Conservation (phyloP, 495 filamentous ascomycete genomes). For the Penicillium bovifimosum region DNA sequence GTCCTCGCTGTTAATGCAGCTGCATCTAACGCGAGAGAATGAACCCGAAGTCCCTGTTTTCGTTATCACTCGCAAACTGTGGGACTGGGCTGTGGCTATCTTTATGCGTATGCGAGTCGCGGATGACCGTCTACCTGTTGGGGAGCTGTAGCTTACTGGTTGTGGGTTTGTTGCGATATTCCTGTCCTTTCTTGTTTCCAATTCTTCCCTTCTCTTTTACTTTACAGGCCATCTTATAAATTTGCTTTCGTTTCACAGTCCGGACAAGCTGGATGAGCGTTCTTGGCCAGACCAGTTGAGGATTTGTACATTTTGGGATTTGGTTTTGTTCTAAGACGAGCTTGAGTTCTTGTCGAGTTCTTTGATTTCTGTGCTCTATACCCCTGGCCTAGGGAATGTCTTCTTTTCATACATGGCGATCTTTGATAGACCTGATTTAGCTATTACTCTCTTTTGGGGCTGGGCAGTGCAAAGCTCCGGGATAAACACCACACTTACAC, state of each 20-base stretch:
- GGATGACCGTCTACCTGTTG: constrained; percentile 20
- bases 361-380: background rate
- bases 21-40: constrained; percentile 61
- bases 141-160: constrained; percentile 19
- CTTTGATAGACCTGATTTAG: constrained; percentile 18
- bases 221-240: constrained; percentile 5
- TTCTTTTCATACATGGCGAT: constrained; percentile 4
- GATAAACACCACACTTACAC: background rate
- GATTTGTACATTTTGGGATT: constrained; percentile 4
- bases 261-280: background rate
- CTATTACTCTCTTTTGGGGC: background rate
- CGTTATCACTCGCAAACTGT: constrained; percentile 44
- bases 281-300: background rate
- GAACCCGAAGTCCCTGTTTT: constrained; percentile 59
- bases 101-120: constrained; percentile 40
- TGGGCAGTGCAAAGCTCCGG: background rate
- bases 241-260: background rate
- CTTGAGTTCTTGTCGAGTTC: background rate
- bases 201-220: background rate
- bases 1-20: constrained; percentile 61
- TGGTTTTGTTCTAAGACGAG: background rate
- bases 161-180: background rate
- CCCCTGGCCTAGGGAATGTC: constrained; percentile 1
- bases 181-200: background rate
- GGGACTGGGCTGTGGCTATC: constrained; percentile 39